phyloP scores from a whole-genome alignment of 495 filamentous ascomycete genomes.

The Zalerion maritima region DNA sequence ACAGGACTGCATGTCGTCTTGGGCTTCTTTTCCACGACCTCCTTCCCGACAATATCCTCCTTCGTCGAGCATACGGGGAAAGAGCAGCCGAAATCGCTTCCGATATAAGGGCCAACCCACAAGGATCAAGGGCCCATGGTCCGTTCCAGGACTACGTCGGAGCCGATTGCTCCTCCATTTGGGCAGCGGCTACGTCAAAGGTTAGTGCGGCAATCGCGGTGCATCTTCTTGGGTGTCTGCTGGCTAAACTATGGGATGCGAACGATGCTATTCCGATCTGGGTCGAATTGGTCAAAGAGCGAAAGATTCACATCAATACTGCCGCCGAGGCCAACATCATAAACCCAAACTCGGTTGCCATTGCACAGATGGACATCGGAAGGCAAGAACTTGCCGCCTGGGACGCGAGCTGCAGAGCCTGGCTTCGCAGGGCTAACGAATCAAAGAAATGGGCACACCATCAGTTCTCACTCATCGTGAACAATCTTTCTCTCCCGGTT shows the following conservation, averaged over 20 bases:
- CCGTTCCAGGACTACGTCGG: slow-evolving; percentile 14
- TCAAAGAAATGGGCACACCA: slow-evolving; percentile 6
- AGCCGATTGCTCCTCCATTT: slow-evolving; percentile 16
- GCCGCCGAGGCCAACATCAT: slow-evolving; percentile 2
- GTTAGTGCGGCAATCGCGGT: slow-evolving; percentile 14
- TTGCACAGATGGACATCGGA: slow-evolving; percentile 8
- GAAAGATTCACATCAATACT: slow-evolving; percentile 2
- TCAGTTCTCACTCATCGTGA: slow-evolving; percentile 13
- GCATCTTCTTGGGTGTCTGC: slow-evolving; percentile 25
- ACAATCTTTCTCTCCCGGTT: slow-evolving; percentile 14
- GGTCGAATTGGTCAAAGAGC: slow-evolving; percentile 9
- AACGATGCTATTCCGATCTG: slow-evolving; percentile 21
- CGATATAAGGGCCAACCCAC: no score
- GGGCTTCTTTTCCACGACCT: no score
- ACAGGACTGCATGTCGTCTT: no score
- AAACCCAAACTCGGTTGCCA: neutral
- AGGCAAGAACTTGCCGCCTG: slow-evolving; percentile 15
- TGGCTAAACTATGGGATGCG: slow-evolving; percentile 16
- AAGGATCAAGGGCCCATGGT: slow-evolving; percentile 3
- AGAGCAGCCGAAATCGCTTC: no score
- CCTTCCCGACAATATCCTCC: no score
- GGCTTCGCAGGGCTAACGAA: slow-evolving; percentile 17
- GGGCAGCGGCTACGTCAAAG: slow-evolving; percentile 28
- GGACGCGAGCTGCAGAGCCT: slow-evolving; percentile 23
- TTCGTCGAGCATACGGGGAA: no score